Evolutionary conservation across 164 flowering plant species (phyloP).

Genomic region (Magnolia kwangsiensis): DNA sequence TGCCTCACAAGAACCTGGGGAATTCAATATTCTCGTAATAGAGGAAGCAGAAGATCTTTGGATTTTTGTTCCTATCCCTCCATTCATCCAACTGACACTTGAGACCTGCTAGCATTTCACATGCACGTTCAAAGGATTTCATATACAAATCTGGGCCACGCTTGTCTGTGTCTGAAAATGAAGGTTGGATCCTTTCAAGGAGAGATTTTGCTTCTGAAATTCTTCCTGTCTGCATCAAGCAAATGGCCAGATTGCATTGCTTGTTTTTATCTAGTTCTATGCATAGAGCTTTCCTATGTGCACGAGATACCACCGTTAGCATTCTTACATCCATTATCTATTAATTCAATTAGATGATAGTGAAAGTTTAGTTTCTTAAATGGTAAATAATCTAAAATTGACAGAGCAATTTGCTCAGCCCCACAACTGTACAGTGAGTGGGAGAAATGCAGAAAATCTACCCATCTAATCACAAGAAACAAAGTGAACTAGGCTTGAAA

Average conservation of each 20-base stretch:
- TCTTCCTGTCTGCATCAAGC: slow-evolving; percentile 65
- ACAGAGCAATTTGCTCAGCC: too few species aligned
- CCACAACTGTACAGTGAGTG: too few species aligned
- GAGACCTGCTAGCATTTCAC: slow-evolving; percentile 41
- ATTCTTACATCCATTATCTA: background rate
- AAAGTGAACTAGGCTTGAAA: too few species aligned
- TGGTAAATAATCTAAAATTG: too few species aligned
- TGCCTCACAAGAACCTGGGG: too few species aligned
- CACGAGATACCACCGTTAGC: background rate
- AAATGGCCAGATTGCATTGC: slow-evolving; percentile 83
- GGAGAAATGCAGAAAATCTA: too few species aligned
- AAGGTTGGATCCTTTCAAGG: slow-evolving; percentile 40
- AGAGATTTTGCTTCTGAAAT: slow-evolving; percentile 64
- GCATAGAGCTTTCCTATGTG: slow-evolving; percentile 66
- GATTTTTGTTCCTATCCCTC: slow-evolving; percentile 3
- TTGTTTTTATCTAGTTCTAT: slow-evolving; percentile 77
- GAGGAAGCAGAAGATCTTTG: slow-evolving; percentile 11
- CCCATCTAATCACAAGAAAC: too few species aligned
- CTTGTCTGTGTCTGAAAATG: slow-evolving; percentile 19
- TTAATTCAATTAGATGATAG: background rate
- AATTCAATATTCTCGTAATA: background rate
- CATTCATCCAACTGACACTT: slow-evolving; percentile 30
- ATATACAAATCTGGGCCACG: slow-evolving; percentile 44
- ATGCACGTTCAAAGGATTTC: slow-evolving; percentile 75
- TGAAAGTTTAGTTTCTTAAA: too few species aligned